Conservation (phyloP, 345 rosid species). For the Eutrema yunnanense region DNA sequence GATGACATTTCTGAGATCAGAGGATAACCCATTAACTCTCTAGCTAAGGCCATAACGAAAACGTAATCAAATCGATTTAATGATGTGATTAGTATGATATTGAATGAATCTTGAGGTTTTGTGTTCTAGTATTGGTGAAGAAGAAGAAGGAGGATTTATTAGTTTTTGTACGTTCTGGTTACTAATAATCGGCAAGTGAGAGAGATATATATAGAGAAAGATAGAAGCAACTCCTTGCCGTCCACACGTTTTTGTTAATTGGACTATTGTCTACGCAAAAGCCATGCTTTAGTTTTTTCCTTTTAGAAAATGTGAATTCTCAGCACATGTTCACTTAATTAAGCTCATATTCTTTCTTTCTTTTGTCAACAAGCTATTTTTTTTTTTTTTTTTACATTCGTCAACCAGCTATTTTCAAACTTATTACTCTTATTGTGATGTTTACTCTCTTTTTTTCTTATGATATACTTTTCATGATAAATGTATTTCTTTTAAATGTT, state of each 20-base stretch:
- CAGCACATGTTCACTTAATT: background rate
- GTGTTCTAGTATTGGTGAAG: background rate
- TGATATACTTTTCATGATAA: background rate
- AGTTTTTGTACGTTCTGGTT: background rate
- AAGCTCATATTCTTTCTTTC: background rate
- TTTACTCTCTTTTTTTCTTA: background rate
- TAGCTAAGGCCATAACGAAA: conserved; percentile 49
- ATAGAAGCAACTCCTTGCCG: conserved; percentile 20
- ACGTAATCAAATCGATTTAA: background rate
- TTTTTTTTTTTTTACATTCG: background rate
- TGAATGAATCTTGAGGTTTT: background rate
- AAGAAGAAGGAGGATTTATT: background rate
- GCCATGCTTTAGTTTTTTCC: background rate
- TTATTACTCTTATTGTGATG: background rate
- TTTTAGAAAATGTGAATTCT: background rate
- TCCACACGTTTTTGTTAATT: conserved; percentile 72
- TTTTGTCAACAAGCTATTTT: background rate
- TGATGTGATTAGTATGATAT: background rate
- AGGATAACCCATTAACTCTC: conserved; percentile 53
- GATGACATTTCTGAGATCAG: conserved; percentile 31
- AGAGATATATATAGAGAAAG: background rate
- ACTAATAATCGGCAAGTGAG: background rate
- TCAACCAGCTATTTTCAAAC: conserved; percentile 6
- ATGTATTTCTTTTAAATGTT: background rate
- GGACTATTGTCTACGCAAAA: conserved; percentile 7